Evolutionary conservation across 345 rosid genomes (phyloP), one percentile per base, ranked within the genome.

Genomic region (Populus simonii): DNA sequence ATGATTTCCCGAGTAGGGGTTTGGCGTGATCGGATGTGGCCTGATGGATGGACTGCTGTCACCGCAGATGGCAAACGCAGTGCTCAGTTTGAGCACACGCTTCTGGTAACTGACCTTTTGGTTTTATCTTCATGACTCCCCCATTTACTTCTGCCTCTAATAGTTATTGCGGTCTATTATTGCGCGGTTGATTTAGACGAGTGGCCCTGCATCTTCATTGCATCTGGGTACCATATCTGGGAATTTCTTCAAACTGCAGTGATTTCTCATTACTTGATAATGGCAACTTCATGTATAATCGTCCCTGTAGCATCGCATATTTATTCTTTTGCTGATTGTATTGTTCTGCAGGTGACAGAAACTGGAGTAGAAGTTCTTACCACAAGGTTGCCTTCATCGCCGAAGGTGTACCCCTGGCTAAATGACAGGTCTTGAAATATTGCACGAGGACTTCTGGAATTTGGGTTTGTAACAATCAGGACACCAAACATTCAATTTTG

Each of bases 21-120:
- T 70, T 93, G 98, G 98, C 88, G 91, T 25, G 97, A 96, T 84
- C 87, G 89, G 38, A 89, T 87, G 92, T 96, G 98, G 99, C 99
- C 99, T 51, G 99, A 96, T 78, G 96, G 99, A 75, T 96, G 99
- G 99, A 93, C 99, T 74, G 98, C 91, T 43, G 99, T 92, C 43
- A 88, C 98, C 5, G 92, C 89, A 1, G 99, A 96, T 86, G 99
- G 99, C 53, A 95, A 92, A 84, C 86, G 93, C 81, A 95, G 99
- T 66, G 98, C 99, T 78, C 99, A 93, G 88, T 96, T 96, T 85
- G 99, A 96, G 87, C 99, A 96, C 77, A 93, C 98, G 1, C 96
- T 96, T 78, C 68, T 96, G 94, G 99, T 92, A 86, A 85, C 20
- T 41, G 3, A 71, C 38, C 77, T 2, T 75, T 73, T 57, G 31